These are phyloP conservation scores for Silene noctiflora DNA, from an alignment of 179 eudicot genomes.

Conservation along the genomic window DNA sequence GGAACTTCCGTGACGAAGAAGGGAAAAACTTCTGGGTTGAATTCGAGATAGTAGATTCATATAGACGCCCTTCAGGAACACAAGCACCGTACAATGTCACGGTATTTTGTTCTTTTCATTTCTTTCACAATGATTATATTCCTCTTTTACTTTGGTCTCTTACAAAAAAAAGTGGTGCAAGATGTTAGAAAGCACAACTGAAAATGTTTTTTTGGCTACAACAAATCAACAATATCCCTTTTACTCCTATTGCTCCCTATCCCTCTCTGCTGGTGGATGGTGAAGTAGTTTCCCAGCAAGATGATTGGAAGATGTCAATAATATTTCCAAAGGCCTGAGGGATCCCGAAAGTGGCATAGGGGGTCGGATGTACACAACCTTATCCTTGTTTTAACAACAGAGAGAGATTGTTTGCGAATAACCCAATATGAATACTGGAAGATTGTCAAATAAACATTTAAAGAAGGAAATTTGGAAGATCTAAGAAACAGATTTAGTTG, in stretches of 20 bases:
- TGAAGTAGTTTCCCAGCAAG: neutral
- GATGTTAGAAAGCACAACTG: neutral
- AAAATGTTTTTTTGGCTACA: neutral
- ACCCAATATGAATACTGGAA: neutral
- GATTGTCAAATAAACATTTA: neutral
- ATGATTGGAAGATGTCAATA: neutral
- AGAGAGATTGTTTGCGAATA: neutral
- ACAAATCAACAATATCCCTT: neutral
- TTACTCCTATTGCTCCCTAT: neutral
- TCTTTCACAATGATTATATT: neutral
- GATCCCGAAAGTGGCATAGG: neutral
- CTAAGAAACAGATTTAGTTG: neutral
- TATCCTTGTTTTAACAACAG: neutral
- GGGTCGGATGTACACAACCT: too few species aligned
- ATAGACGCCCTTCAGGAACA: constrained; percentile 80
- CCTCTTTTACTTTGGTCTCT: neutral
- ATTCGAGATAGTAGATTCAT: constrained; percentile 72
- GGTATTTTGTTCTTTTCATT: constrained; percentile 35
- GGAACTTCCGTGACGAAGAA: constrained; percentile 94
- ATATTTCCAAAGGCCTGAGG: neutral
- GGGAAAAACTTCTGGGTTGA: constrained; percentile 92
- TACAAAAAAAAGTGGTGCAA: neutral
- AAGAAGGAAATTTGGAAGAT: too few species aligned
- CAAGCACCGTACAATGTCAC: constrained; percentile 96
- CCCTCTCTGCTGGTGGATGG: neutral